phyloP scores from a whole-genome alignment of 2,329 filamentous ascomycete genomes.

The Aspergillus nomiae region DNA sequence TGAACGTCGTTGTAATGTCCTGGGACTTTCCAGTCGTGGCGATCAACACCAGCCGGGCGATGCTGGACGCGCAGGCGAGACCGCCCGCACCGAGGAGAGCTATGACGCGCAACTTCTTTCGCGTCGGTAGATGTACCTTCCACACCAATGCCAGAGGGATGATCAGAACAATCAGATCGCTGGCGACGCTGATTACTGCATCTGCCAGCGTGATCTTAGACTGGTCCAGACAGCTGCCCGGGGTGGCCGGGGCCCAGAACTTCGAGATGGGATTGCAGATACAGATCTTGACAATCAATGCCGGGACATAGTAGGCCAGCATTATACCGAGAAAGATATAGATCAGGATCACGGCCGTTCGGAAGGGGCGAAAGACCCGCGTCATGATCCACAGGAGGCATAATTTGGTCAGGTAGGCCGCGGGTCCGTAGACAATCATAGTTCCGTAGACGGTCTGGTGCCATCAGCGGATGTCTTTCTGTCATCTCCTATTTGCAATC shows the following conservation, averaged over 20 bases:
- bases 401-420: neutral
- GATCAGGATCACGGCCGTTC: neutral
- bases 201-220: neutral
- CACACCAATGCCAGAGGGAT: neutral
- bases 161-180: neutral
- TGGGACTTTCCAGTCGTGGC: neutral
- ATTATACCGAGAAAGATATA: neutral
- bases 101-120: neutral
- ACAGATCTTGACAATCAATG: neutral
- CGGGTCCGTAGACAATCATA: neutral
- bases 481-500: fast-evolving
- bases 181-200: neutral
- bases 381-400: neutral
- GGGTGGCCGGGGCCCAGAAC: neutral
- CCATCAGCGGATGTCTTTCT: neutral
- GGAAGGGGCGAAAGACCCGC: neutral
- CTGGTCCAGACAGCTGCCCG: neutral
- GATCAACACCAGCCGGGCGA: neutral
- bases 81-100: neutral
- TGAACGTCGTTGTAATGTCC: neutral
- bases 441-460: neutral
- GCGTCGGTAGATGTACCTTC: neutral
- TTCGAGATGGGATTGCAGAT: neutral
- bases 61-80: neutral
- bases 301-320: neutral